Conservation (phyloP, 331 rosid genomes). For the Prunus yedoensis region DNA sequence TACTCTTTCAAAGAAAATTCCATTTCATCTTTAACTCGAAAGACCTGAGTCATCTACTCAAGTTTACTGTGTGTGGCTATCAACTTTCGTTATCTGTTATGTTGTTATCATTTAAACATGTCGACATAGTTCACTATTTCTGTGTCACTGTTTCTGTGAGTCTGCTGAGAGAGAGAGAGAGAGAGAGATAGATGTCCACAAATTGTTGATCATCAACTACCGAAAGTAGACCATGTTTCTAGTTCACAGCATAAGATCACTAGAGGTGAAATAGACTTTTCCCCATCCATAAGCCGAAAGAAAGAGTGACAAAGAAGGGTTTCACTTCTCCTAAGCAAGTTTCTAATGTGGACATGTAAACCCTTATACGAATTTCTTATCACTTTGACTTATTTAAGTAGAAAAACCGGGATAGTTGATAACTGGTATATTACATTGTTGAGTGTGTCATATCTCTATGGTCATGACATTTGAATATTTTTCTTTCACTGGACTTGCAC, state of each 20-base stretch:
- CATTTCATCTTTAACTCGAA: background rate
- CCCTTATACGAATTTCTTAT: background rate
- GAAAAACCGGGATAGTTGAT: background rate
- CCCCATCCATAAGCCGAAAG: background rate
- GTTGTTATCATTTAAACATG: background rate
- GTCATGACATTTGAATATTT: background rate
- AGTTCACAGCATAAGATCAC: background rate
- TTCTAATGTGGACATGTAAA: background rate
- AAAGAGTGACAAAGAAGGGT: background rate
- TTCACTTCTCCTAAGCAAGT: background rate
- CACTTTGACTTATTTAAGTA: background rate
- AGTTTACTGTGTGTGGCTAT: background rate
- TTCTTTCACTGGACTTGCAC: background rate
- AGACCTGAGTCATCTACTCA: background rate
- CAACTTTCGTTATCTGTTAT: background rate
- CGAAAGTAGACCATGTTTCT: conserved; percentile 4
- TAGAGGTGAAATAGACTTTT: background rate
- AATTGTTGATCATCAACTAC: background rate
- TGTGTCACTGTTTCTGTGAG: background rate
- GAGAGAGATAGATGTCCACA: background rate
- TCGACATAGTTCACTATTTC: background rate
- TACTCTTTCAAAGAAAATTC: background rate
- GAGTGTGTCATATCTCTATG: no score
- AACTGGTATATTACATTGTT: background rate
- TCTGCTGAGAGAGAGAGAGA: background rate